These are phyloP conservation scores for Solanum dulcamara DNA, from an alignment of 257 asterid species.

Conservation along the genomic window DNA sequence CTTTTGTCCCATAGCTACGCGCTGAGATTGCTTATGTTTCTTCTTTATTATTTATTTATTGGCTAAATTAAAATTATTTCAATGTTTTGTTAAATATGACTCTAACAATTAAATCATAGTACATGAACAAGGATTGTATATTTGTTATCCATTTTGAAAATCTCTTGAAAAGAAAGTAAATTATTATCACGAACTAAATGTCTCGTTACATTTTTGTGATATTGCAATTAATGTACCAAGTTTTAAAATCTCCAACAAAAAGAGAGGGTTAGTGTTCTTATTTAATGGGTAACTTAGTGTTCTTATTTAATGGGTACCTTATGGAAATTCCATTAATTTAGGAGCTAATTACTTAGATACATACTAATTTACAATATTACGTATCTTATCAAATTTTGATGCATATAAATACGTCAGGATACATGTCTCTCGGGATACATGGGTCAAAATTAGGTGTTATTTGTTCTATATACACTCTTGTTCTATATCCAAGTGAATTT, in stretches of 20 bases:
- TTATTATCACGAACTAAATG: neutral
- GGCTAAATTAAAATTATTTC: neutral
- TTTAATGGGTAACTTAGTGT: too few relatives aligned
- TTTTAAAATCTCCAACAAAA: neutral
- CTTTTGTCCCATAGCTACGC: neutral
- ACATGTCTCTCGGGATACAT: too few relatives aligned
- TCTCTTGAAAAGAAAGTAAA: neutral
- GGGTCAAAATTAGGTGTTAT: too few relatives aligned
- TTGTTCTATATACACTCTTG: too few relatives aligned
- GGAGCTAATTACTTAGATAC: too few relatives aligned
- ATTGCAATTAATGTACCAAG: neutral
- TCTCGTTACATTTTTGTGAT: neutral
- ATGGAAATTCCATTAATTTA: too few relatives aligned
- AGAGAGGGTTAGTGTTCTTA: neutral
- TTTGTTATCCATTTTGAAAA: neutral
- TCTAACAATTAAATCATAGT: neutral
- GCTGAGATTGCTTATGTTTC: neutral
- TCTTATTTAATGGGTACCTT: too few relatives aligned
- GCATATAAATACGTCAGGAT: too few relatives aligned
- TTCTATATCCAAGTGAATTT: too few relatives aligned
- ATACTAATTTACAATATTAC: too few relatives aligned
- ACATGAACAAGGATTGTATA: neutral
- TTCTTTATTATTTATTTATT: neutral
- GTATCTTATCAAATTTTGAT: too few relatives aligned
- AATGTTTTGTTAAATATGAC: neutral